Evolutionary conservation across 768 basidiomycete species (phyloP).

Genomic region (Boletus insuetus): DNA sequence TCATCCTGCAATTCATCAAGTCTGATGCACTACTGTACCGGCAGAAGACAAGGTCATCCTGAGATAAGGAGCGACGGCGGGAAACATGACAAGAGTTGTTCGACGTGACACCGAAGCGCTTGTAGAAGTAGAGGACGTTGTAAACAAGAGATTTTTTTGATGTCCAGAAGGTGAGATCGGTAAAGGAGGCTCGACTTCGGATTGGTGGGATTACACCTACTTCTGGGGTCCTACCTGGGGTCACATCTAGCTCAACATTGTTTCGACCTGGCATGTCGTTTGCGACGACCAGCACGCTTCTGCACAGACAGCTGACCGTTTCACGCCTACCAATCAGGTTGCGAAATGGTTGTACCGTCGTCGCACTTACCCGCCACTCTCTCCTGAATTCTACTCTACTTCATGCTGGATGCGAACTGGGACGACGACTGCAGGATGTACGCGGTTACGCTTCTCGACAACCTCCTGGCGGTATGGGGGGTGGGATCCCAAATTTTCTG

Average conservation of each 20-base stretch:
- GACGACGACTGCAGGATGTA: neutral
- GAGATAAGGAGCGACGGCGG: no score
- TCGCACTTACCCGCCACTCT: neutral
- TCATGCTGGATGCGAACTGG: neutral
- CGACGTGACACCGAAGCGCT: no score
- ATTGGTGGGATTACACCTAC: no score
- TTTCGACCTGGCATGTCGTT: neutral
- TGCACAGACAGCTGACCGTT: slow-evolving; percentile 6
- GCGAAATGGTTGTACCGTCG: slow-evolving; percentile 17
- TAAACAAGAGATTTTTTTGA: no score
- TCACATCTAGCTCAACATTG: neutral
- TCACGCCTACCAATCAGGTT: slow-evolving; percentile 18
- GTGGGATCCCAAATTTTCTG: slow-evolving; percentile 57
- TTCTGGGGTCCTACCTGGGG: no score
- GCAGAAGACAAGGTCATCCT: no score
- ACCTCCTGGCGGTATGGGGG: slow-evolving; percentile 34
- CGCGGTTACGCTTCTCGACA: slow-evolving; percentile 51
- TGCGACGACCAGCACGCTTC: neutral
- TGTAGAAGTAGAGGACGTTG: no score
- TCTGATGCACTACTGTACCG: no score
- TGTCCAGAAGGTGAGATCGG: no score
- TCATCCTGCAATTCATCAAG: no score
- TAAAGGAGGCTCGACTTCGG: no score
- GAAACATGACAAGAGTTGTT: no score
- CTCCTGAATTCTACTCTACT: neutral